Evolutionary conservation across 1,284 basidiomycete species (phyloP).

Genomic region (Lentinula novae-zelandiae): DNA sequence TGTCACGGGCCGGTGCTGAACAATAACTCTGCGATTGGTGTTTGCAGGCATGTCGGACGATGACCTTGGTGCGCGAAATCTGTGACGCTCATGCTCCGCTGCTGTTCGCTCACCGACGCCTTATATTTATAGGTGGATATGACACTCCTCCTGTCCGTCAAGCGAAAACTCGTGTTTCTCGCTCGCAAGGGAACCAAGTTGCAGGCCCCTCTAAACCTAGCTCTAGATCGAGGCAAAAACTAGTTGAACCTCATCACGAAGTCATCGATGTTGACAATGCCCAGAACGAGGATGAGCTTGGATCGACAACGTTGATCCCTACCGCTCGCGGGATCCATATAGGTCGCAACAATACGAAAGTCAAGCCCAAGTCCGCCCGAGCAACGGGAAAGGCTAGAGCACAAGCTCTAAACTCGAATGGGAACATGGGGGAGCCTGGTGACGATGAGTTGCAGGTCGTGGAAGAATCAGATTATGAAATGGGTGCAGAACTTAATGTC

Average conservation of each 20-base stretch:
- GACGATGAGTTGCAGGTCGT: not conserved
- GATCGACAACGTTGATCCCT: not conserved
- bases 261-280: constrained; percentile 5
- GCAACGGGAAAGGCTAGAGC: constrained; percentile 8
- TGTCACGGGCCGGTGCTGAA: not conserved
- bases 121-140: not conserved
- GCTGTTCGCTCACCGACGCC: not conserved
- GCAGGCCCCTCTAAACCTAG: constrained; percentile 1
- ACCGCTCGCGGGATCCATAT: not conserved
- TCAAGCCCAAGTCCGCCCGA: not conserved
- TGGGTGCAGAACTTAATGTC: not conserved
- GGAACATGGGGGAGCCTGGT: not conserved
- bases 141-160: not conserved
- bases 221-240: not conserved
- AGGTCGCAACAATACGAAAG: not conserved
- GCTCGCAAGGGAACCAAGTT: not conserved
- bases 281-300: not conserved
- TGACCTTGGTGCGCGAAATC: not conserved
- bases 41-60: not conserved
- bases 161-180: not conserved
- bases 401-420: not conserved
- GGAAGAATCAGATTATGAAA: not conserved
- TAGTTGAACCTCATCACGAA: not conserved
- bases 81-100: not conserved
- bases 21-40: not conserved